These are phyloP conservation scores for Syzygium malaccense DNA, from an alignment of 441 rosid species.

Conservation along the genomic window DNA sequence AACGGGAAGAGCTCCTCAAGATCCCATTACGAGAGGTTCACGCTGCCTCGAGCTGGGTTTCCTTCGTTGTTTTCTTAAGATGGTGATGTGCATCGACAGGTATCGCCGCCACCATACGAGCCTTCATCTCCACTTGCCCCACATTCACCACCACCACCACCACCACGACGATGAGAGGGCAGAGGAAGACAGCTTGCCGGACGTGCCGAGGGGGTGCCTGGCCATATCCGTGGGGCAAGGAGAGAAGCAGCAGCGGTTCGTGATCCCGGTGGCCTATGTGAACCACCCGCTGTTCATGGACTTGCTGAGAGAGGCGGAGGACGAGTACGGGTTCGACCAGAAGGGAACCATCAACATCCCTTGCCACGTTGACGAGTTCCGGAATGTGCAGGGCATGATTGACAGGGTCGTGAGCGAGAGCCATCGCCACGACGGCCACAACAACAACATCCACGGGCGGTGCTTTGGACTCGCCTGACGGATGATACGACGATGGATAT, in stretches of 20 bases:
- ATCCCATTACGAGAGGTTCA: neutral
- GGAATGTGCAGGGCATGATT: constrained; percentile 50
- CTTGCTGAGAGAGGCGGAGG: constrained; percentile 65
- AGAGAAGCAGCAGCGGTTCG: constrained; percentile 54
- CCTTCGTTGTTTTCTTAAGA: neutral
- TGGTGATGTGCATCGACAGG: constrained; percentile 32
- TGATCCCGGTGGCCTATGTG: constrained; percentile 64
- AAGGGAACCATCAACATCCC: constrained; percentile 73
- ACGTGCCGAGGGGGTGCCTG: constrained; percentile 66
- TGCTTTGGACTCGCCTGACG: neutral
- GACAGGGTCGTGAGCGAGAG: constrained; percentile 27
- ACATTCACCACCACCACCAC: constrained; percentile 17
- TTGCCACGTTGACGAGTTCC: constrained; percentile 67
- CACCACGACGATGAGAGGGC: constrained; percentile 1
- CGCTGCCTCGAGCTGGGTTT: neutral
- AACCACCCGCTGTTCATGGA: constrained; percentile 69
- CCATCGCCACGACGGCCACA: constrained; percentile 5
- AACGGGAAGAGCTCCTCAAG: neutral
- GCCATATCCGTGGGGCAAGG: constrained; percentile 76
- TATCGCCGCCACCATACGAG: constrained; percentile 23
- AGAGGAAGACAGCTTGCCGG: constrained; percentile 18
- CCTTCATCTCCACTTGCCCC: constrained; percentile 48
- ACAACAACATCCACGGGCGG: neutral
- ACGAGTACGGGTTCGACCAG: constrained; percentile 77
- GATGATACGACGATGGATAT: constrained; percentile 7